Percentiles rank a stretch among this genome's conserved stretches.
These are phyloP conservation scores for Eleusine indica DNA, from an alignment of 176 grass and related monocot species.

Conservation along the genomic window DNA sequence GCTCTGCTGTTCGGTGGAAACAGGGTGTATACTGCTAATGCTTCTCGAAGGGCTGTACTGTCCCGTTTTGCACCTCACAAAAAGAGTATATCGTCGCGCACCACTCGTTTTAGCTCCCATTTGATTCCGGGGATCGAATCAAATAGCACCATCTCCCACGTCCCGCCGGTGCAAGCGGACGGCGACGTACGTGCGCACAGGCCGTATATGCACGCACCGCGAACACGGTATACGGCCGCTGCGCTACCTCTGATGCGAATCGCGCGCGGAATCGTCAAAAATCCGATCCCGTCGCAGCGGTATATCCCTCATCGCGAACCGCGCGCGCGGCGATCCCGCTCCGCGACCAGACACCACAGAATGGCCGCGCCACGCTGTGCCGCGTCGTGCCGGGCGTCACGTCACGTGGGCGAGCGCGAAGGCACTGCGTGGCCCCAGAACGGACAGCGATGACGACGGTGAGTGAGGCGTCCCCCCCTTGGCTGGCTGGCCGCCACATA, in stretches of 20 bases:
- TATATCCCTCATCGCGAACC: neutral
- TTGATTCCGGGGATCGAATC: neutral
- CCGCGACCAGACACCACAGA: neutral
- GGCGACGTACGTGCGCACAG: too few species aligned
- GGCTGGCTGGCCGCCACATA: neutral
- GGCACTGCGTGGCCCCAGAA: neutral
- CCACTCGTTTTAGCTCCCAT: neutral
- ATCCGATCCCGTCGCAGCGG: neutral
- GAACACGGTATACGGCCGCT: neutral
- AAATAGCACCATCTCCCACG: too few species aligned
- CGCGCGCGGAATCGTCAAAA: neutral
- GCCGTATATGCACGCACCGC: too few species aligned
- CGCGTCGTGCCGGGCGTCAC: conserved; percentile 20
- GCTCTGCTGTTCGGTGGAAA: too few species aligned
- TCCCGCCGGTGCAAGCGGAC: too few species aligned
- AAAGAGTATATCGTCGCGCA: neutral
- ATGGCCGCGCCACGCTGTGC: neutral
- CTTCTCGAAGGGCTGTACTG: too few species aligned
- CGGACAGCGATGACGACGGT: conserved; percentile 22
- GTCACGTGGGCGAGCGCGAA: conserved; percentile 27
- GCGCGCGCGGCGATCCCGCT: neutral
- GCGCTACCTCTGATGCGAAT: conserved; percentile 3
- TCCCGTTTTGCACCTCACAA: neutral
- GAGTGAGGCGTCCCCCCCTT: neutral
- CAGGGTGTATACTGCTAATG: too few species aligned